Evolutionary conservation across 495 filamentous ascomycete genomes (phyloP), one percentile per base, ranked within the genome.

Genomic region (Letharia lupina): DNA sequence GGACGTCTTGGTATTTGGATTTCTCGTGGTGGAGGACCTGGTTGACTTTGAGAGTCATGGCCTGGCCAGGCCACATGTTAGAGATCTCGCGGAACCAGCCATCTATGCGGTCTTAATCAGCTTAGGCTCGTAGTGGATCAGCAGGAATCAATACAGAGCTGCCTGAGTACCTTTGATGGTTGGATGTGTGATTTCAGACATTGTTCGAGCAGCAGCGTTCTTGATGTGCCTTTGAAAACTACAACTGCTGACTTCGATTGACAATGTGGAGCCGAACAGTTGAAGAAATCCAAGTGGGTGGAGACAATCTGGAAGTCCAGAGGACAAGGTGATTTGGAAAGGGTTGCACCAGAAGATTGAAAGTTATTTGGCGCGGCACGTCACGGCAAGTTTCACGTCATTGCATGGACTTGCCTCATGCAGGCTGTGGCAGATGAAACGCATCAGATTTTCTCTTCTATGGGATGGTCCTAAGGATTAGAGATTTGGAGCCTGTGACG

Each of bases 31-130:
- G 95, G 63, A 99, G 82, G 74, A 97, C 86, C 80, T 96, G 89
- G 77, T 99, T 91, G 76, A 99, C 93, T 81, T 90, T 93, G 75
- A 99, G 87, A 69, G 89, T 96, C 93, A 98, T 97, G 73, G 94
- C 94, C 79, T 98, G 95, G 72, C 94, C 94, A 60, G 94, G 94
- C 94, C 95, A 99, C 91, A 97, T 96, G 72, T 90, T 80, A 66
- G 90, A 95, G 77, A 96, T 87, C 80, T 98, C 95, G 75, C 91
- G 91, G 88, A 98, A 98, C 95, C 94, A 99, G 80, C 93, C 94
- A 95, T 98, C 93, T 96, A 65, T 33, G 70, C 39, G 37, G 37
- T 57, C 7, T n/a, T 12, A 20, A 33, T 72, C 56, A 61, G 60
- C 61, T 42, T 45, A 52, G 67, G 58, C 52, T 40, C 28, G 31